Evolutionary conservation across 495 filamentous ascomycete species (phyloP).

Genomic region (Lentithecium fluviatile): DNA sequence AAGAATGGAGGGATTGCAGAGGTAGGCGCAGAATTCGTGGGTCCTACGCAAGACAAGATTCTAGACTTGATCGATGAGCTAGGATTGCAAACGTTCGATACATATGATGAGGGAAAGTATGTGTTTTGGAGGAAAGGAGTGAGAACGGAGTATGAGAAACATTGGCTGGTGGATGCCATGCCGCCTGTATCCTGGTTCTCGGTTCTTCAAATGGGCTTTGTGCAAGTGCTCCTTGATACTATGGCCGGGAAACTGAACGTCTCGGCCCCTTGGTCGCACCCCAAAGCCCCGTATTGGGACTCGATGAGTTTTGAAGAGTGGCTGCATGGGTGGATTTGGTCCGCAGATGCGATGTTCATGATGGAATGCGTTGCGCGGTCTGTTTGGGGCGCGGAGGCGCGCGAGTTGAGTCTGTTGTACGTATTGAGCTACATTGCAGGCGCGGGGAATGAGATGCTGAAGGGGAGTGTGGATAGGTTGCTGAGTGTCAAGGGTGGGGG

Average conservation of each 20-base stretch:
- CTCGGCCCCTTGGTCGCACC: conserved; percentile 1
- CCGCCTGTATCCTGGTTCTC: neutral
- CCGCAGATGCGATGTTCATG: neutral
- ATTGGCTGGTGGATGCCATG: neutral
- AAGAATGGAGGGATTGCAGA: conserved; percentile 9
- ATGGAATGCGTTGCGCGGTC: neutral
- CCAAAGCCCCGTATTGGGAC: conserved; percentile 4
- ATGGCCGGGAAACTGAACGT: conserved; percentile 2
- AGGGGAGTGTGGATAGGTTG: conserved; percentile 31
- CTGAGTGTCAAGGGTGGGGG: conserved; percentile 20
- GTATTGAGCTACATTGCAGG: conserved; percentile 32
- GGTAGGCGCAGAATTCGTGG: conserved; percentile 4
- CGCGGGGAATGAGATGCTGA: conserved; percentile 27
- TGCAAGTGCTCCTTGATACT: neutral
- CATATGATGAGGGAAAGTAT: conserved; percentile 1
- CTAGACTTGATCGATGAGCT: neutral
- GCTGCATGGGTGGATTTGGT: neutral
- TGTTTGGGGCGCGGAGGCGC: neutral
- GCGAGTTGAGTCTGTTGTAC: conserved; percentile 34
- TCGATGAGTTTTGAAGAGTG: neutral
- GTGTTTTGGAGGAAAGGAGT: neutral
- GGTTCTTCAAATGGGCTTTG: neutral
- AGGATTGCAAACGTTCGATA: neutral
- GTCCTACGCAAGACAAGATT: conserved; percentile 3
- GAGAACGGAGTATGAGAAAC: neutral